Conservation (phyloP, 2,329 filamentous ascomycete genomes). For the Cordyceps tenuipes region DNA sequence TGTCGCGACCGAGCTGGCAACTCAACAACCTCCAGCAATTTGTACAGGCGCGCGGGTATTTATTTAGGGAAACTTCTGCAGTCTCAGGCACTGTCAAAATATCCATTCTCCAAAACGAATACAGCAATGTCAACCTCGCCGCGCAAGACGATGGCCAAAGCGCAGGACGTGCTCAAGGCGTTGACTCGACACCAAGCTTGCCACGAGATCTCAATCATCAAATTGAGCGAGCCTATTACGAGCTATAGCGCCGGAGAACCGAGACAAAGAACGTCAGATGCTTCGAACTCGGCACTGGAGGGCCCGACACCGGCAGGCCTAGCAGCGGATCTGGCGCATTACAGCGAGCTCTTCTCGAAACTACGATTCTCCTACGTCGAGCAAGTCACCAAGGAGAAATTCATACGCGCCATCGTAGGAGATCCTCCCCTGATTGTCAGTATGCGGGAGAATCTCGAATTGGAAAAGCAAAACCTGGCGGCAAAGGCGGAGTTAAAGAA, state of each 20-base stretch:
- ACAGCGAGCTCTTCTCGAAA: conserved; percentile 93
- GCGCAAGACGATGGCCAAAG: conserved; percentile 18
- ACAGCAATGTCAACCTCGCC: conserved; percentile 17
- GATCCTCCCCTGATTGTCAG: conserved; percentile 82
- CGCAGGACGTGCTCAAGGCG: conserved; percentile 35
- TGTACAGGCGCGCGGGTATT: not conserved
- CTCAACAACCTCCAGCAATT: not conserved
- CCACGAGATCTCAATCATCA: conserved; percentile 64
- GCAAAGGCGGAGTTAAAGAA: conserved; percentile 70
- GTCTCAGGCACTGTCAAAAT: not conserved
- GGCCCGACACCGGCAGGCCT: conserved; percentile 67
- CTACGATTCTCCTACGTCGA: conserved; percentile 95
- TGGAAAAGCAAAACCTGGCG: conserved; percentile 60
- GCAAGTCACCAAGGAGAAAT: conserved; percentile 97
- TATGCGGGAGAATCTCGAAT: conserved; percentile 68
- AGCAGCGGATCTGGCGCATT: conserved; percentile 77
- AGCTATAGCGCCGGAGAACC: conserved; percentile 34
- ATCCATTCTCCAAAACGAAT: not conserved
- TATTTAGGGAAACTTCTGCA: no score
- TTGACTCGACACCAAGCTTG: conserved; percentile 46
- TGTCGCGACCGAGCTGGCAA: not conserved
- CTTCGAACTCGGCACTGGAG: conserved; percentile 56
- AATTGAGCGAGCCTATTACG: conserved; percentile 66
- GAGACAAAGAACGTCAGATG: conserved; percentile 59
- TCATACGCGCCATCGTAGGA: conserved; percentile 84